phyloP scores from a whole-genome alignment of 73 alveolate species.

The Paramecium sonneborni region DNA sequence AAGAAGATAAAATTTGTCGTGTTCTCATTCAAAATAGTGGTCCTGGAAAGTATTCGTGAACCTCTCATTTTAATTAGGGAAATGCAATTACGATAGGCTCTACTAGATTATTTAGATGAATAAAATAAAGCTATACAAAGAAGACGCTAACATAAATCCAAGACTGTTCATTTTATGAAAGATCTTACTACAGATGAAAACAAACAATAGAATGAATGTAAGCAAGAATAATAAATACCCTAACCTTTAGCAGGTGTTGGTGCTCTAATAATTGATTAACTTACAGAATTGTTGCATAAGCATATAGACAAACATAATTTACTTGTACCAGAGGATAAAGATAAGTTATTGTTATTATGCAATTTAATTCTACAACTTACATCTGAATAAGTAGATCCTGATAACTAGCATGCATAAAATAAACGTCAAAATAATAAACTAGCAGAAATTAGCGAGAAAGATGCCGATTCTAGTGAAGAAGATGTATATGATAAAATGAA shows the following conservation, averaged over 20 bases:
- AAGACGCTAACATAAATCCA: conserved; percentile 31
- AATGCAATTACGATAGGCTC: conserved; percentile 14
- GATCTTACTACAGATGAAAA: background rate
- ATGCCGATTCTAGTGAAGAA: conserved; percentile 42
- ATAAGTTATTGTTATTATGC: background rate
- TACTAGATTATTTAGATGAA: background rate
- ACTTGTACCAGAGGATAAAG: background rate
- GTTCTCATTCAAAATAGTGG: conserved; percentile 15
- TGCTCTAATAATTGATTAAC: background rate
- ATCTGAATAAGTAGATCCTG: background rate
- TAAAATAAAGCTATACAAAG: background rate
- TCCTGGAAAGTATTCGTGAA: conserved; percentile 12
- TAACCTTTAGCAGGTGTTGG: conserved; percentile 2
- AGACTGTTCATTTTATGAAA: conserved; percentile 38
- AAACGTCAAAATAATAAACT: background rate
- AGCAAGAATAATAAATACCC: background rate
- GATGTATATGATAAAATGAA: conserved; percentile 49
- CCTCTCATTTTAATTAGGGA: background rate
- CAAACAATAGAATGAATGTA: background rate
- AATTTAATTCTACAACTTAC: background rate
- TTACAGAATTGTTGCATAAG: background rate
- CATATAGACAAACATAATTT: background rate
- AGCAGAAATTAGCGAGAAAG: conserved; percentile 50
- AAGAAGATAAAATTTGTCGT: background rate
- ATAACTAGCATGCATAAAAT: background rate